Evolutionary conservation across 2,329 filamentous ascomycete genomes (phyloP).

Genomic region (Pseudogymnoascus sp.): DNA sequence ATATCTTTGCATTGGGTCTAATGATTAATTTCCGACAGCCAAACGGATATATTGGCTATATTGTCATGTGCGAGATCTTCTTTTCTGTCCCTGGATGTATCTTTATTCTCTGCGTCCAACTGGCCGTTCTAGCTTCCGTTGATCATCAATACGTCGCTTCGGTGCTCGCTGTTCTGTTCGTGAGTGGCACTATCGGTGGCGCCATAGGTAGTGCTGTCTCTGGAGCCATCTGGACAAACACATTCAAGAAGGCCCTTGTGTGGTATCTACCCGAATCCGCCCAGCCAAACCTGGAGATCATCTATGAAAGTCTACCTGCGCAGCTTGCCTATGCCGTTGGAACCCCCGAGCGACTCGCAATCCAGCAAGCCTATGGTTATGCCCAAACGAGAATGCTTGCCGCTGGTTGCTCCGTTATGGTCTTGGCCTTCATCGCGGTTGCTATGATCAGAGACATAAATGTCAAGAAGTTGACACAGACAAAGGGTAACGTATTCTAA

Average conservation of each 20-base stretch:
- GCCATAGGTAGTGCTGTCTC: constrained; percentile 54
- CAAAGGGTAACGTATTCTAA: constrained; percentile 32
- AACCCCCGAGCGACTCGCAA: constrained; percentile 38
- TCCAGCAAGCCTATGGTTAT: constrained; percentile 51
- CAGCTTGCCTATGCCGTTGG: constrained; percentile 45
- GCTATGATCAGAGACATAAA: constrained; percentile 40
- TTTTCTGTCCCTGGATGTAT: constrained; percentile 42
- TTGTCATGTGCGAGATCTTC: constrained; percentile 50
- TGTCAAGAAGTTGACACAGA: constrained; percentile 37
- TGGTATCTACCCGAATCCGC: constrained; percentile 41
- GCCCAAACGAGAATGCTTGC: constrained; percentile 44
- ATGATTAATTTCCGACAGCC: constrained; percentile 50
- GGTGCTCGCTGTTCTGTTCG: constrained; percentile 50
- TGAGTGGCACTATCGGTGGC: constrained; percentile 53
- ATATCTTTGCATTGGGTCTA: constrained; percentile 43
- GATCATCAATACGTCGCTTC: constrained; percentile 53
- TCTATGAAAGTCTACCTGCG: constrained; percentile 45
- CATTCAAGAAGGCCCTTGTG: constrained; percentile 45
- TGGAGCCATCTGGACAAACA: constrained; percentile 56
- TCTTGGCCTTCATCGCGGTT: constrained; percentile 34
- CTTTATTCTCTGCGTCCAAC: constrained; percentile 47
- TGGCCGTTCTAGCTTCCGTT: constrained; percentile 48
- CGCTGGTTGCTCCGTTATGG: constrained; percentile 40
- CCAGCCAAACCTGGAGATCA: constrained; percentile 34
- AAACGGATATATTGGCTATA: constrained; percentile 40